Conservation (phyloP, 176 grass and related monocot species). For the Aegilops speltoides region DNA sequence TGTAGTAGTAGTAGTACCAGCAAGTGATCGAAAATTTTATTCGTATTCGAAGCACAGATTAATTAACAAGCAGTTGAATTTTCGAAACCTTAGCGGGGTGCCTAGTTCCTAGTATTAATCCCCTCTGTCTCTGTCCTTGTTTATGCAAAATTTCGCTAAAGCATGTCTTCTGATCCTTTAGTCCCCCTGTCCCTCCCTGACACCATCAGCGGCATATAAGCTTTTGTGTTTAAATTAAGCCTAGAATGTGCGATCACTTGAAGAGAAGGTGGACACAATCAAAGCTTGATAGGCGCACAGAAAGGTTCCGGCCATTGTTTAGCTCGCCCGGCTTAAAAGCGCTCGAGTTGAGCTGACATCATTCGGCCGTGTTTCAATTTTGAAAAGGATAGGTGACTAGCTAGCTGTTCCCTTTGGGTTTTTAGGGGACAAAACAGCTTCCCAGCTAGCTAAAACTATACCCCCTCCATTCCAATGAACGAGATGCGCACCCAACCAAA, state of each 20-base stretch:
- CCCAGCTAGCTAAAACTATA: constrained; percentile 14
- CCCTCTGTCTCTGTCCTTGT: constrained; percentile 22
- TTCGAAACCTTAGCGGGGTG: constrained; percentile 9
- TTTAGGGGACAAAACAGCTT: neutral
- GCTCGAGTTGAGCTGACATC: constrained; percentile 9
- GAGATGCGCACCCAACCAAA: no score
- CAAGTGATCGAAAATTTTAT: neutral
- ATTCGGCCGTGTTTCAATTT: neutral
- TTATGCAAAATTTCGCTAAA: constrained; percentile 22
- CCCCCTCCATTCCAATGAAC: no score
- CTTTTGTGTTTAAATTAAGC: neutral
- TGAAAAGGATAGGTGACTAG: neutral
- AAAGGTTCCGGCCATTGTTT: constrained; percentile 26
- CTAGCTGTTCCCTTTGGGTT: neutral
- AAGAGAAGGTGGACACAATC: constrained; percentile 14
- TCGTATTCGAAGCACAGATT: neutral
- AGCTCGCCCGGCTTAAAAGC: constrained; percentile 8
- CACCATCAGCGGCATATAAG: constrained; percentile 24
- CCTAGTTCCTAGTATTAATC: constrained; percentile 22
- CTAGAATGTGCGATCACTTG: neutral
- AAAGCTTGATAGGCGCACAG: neutral
- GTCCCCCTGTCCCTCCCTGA: neutral
- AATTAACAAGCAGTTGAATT: constrained; percentile 40
- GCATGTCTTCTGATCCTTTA: neutral
- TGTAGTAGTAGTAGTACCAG: neutral